Base-by-base conservation (phyloP, 2,329 filamentous ascomycete species). In the Ophiostoma triangulosporum region DNA sequence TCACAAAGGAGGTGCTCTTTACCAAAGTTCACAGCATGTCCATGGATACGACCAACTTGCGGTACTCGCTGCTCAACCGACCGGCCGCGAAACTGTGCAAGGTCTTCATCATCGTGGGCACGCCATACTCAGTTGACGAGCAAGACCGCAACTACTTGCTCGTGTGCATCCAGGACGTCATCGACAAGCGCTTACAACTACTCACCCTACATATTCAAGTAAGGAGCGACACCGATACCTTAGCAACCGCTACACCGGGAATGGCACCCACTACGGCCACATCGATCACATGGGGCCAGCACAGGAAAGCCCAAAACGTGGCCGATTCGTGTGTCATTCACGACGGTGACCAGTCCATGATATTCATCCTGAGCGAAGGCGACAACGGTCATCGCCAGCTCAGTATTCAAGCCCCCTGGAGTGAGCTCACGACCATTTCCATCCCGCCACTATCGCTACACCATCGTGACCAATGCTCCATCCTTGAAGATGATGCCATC, bases 331-430 rank as follows among this genome's bases (percentile, higher is more conserved):
- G 83, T 65, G 85, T 81, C 60, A 66, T 90, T 43, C 71, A 74
- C 4, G 85, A 90, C 64, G 81, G 81, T 1, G 71, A 75, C 26
- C 72, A 84, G 52, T 80, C 82, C 31, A 80, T 82, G 58, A 83
- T 90, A 51, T 68, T 89, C 3, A 80, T 86, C 26, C 68, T 91
- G 14, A 84, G 81, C 3, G 78, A 83, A 60, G 78, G 80, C 24
- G 74, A 75, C 50, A 72, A 80, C 58, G 83, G 83, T 1, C 74
- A 76, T 29, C 76, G 79, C 48, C 80, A 85, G 61, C 67, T 91
- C 15, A 86, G 82, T 59, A 69, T 87, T 9, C 85, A 89, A 65
- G 84, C 84, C 6, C 85, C 84, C 0, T 90, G 86, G 86, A 82
- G 83, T 54, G 76, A 77, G 51, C 72, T 85, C 12, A 79, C 81